Evolutionary conservation across 2,329 filamentous ascomycete genomes (phyloP), one percentile per base, ranked within the genome.

Genomic region (Ilyonectria robusta): DNA sequence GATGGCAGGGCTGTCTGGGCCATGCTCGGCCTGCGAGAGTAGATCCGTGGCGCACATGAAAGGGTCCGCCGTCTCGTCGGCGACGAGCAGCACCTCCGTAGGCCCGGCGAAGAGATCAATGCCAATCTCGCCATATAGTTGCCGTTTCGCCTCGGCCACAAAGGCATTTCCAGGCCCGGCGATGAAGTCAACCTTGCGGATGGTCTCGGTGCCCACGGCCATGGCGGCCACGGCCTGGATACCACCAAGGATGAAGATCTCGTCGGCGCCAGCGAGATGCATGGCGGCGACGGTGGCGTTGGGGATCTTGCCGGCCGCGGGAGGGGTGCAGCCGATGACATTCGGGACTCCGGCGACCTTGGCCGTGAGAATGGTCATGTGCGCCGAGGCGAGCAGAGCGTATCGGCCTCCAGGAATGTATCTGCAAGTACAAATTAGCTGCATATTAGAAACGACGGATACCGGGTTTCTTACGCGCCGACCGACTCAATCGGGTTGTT

Each of bases 351-450:
- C 67, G 13, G 67, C 67, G 11, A 57, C 65, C 44, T 70, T 70
- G n/a, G 67, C 67, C 4, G 67, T 70, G 13, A 68, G 29, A 53
- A 70, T 70, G 3, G 67, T 70, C 67, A 70, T 70, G 40, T 70
- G 67, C 1, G 67, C 65, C 5, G 67, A 70, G 5, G 67, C 67
- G 2, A 70, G 54, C 21, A 70, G 55, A 19, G 67, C 54, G 37
- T 70, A 66, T 50, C 65, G 59, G 2, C 65, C 62, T n/a, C 62
- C 62, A 21, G 62, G 50, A 58, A 63, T 65, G 40, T 65, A 65
- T 4, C 62, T 65, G 35, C n/a, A 8, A 7, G 1, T 9, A 13
- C 2, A 42, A 19, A 31, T 62, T 33, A 62, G 51, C 35, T 31
- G n/a, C 37, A 5, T 13, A n/a, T 17, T 19, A 13, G 6, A 29